Conservation (phyloP, 2,329 filamentous ascomycete genomes). For the Fusarium sp. region DNA sequence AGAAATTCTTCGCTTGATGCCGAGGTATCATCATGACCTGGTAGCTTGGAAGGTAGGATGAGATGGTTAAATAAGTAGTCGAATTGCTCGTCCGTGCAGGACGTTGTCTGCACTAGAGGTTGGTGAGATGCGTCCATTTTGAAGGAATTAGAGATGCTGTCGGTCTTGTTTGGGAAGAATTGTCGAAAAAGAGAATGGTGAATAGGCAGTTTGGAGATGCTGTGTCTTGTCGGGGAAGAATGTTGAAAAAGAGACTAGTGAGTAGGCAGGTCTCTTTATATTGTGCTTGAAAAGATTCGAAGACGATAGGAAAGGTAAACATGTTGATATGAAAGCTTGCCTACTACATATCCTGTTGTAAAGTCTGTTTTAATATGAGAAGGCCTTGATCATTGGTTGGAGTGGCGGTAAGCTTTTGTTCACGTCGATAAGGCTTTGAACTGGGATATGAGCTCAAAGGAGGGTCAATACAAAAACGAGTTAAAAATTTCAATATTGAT, state of each 20-base stretch:
- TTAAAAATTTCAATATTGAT: neutral
- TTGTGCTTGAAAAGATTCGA: rapidly evolving
- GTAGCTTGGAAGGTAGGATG: neutral
- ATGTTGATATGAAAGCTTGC: rapidly evolving
- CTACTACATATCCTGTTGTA: rapidly evolving
- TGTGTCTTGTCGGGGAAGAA: neutral
- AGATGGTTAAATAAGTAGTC: neutral
- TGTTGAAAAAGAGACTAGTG: rapidly evolving
- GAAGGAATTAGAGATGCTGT: neutral
- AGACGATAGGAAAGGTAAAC: neutral
- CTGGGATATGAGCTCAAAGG: neutral
- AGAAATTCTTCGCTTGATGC: neutral
- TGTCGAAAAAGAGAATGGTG: rapidly evolving
- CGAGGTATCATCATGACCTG: neutral
- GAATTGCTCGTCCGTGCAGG: neutral
- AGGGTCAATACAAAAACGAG: neutral
- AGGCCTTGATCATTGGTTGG: neutral
- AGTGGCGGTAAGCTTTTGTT: rapidly evolving
- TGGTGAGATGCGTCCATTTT: neutral
- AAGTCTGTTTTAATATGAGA: rapidly evolving
- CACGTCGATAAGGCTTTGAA: rapidly evolving
- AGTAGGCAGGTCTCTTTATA: rapidly evolving
- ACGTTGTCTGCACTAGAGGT: neutral
- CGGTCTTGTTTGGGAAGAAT: neutral
- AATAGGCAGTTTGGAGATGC: neutral